These are phyloP conservation scores for Yamadazyma paraphyllophila DNA, from an alignment of 805 yeast genomes.

Conservation along the genomic window DNA sequence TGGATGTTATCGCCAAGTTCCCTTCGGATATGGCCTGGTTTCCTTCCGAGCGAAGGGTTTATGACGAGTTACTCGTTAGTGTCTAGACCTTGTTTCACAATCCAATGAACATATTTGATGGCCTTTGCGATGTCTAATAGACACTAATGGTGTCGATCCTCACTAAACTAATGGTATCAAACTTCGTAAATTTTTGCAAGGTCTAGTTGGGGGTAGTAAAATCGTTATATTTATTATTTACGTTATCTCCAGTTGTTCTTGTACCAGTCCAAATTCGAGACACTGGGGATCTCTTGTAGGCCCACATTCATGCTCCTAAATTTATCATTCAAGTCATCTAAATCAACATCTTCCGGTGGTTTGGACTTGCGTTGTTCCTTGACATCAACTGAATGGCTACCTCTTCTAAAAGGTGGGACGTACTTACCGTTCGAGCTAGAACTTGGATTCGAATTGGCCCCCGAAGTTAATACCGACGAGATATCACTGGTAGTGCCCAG, in stretches of 20 bases:
- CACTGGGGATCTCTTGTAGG: constrained; percentile 3
- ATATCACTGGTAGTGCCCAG: constrained; percentile 7
- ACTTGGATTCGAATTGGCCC: too few relatives aligned
- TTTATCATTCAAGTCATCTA: not conserved
- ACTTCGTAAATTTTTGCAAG: too few relatives aligned
- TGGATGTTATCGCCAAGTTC: too few relatives aligned
- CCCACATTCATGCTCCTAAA: constrained; percentile 4
- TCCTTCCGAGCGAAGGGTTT: too few relatives aligned
- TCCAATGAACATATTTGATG: too few relatives aligned
- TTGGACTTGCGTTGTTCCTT: constrained; percentile 5
- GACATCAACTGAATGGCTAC: constrained; percentile 30
- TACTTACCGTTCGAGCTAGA: constrained; percentile 50
- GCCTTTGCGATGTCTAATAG: too few relatives aligned
- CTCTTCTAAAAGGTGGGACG: constrained; percentile 70
- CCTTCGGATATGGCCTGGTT: too few relatives aligned
- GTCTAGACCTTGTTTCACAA: too few relatives aligned
- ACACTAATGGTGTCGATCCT: too few relatives aligned
- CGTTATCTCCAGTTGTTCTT: constrained; percentile 4
- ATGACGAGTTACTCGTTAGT: too few relatives aligned
- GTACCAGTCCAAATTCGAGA: constrained; percentile 6
- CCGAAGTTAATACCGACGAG: constrained; percentile 7
- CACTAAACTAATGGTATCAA: too few relatives aligned
- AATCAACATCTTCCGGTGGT: not conserved
- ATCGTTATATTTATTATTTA: not conserved
- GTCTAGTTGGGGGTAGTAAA: too few relatives aligned